Base-by-base conservation (phyloP, 176 grass and related monocot genomes). In the Carex littledalei region DNA sequence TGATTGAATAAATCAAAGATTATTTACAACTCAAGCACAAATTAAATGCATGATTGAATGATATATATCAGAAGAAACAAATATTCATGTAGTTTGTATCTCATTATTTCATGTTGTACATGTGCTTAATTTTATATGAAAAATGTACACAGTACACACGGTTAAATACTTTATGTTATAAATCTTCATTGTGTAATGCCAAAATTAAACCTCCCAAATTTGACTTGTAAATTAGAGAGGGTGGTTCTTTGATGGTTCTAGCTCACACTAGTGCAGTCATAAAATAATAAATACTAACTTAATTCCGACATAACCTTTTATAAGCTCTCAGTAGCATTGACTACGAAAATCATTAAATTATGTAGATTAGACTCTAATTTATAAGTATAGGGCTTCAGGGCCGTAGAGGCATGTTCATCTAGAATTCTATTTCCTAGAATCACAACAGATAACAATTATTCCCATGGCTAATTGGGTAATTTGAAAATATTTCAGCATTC, bases 201-300 rank as follows among this genome's bases (percentile, higher is more conserved):
- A 56, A 78, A 71, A 78, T 6, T 53, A 53, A 54, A 29, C 45
- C 72, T 74, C 72, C 72, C 72, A 29, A 26, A 53, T 26, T 54
- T 29, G 20, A 76, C 72, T 53, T 54, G 47, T 29, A 68, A 74
- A 49, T 71, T 43, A 78, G 5, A 55, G 8, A 18, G 74, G 20
- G 21, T 78, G 74, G 50, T 56, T 78, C 49, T 56, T 56, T 78
- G 22, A 78, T 78, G 74, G 50, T 78, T 78, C 74, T 78, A 78
- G 74, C 24, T 78, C 74, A 78, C 74, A 78, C 74, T 55, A 78
- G 74, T 56, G 24, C 0, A 31, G 72, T 55, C 21, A 34, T 78
- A 78, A 13, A 32, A 56, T 56, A 78, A 78, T 78, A 52, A 45
- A 39, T 32, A 76, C 24, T 76, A 78, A 32, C 6, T 57, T 78